Conservation (phyloP, 805 yeast species). For the Cyberlindnera veronae region DNA sequence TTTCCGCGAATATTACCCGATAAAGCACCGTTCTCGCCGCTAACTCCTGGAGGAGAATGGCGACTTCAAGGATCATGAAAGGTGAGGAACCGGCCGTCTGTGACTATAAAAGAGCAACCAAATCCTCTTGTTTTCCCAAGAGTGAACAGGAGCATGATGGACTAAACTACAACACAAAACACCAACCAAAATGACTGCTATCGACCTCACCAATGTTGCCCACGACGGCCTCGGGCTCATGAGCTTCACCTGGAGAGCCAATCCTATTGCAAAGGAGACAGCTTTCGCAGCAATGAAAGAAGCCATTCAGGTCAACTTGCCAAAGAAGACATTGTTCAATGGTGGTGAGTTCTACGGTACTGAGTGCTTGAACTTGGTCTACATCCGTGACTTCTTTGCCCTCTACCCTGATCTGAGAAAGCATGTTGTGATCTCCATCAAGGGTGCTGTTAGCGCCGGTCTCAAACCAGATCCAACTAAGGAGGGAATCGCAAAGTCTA, state of each 20-base stretch:
- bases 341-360: conserved; percentile 80
- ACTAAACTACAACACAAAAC: background rate
- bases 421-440: conserved; percentile 59
- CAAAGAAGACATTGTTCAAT: conserved; percentile 54
- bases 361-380: conserved; percentile 48
- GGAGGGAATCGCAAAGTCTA: conserved; percentile 44
- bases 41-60: background rate
- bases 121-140: background rate
- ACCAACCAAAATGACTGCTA: conserved; percentile 1
- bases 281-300: conserved; percentile 52
- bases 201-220: conserved; percentile 12
- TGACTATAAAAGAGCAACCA: background rate
- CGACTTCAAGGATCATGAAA: background rate
- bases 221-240: conserved; percentile 69
- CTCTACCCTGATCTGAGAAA: conserved; percentile 52
- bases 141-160: background rate
- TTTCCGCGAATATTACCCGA: conserved; percentile 1
- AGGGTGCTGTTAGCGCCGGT: conserved; percentile 51
- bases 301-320: conserved; percentile 40
- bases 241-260: conserved; percentile 71
- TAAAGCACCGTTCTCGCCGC: background rate
- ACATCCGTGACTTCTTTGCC: conserved; percentile 55
- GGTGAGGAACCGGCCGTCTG: too few relatives aligned
- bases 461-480: conserved; percentile 47
- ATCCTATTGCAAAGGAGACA: conserved; percentile 49